A percentile compares a stretch with the other conserved stretches of the same genome.
Evolutionary conservation across 148 eudicot species (phyloP).

Genomic region (Selenicereus undatus): DNA sequence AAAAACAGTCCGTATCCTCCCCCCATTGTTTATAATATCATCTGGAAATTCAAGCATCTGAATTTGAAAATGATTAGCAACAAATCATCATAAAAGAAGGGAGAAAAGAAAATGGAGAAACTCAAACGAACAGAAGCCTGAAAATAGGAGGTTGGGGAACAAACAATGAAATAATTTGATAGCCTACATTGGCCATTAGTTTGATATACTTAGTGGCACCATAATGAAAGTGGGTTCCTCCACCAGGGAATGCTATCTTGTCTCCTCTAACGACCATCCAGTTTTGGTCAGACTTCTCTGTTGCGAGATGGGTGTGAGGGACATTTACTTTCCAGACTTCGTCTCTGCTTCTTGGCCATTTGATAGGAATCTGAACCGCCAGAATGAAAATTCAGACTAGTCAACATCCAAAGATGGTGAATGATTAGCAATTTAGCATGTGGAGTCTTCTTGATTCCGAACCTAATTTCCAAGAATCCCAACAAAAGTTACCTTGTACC

Average conservation of each 20-base stretch:
- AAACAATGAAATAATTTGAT: background rate
- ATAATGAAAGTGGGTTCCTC: slow-evolving; percentile 52
- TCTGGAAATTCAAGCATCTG: slow-evolving; percentile 44
- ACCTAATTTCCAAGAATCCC: background rate
- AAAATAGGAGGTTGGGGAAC: too few species aligned
- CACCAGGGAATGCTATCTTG: slow-evolving; percentile 46
- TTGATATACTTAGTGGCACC: slow-evolving; percentile 46
- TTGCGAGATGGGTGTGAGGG: slow-evolving; percentile 52
- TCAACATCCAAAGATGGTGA: slow-evolving; percentile 5
- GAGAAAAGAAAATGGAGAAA: background rate
- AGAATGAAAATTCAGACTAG: background rate
- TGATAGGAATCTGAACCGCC: slow-evolving; percentile 34
- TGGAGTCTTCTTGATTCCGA: background rate
- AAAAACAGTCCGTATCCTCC: slow-evolving; percentile 37
- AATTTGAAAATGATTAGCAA: background rate
- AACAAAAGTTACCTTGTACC: slow-evolving; percentile 33
- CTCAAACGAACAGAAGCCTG: background rate
- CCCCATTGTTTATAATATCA: slow-evolving; percentile 37
- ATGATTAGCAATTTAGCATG: background rate
- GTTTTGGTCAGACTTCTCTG: slow-evolving; percentile 50
- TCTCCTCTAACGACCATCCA: slow-evolving; percentile 52
- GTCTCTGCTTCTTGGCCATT: slow-evolving; percentile 50
- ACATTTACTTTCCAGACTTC: slow-evolving; percentile 54
- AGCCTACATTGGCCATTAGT: slow-evolving; percentile 40
- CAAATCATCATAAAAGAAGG: background rate